Evolutionary conservation across 2,329 filamentous ascomycete genomes (phyloP).

Genomic region (Zymoseptoria passerinii): DNA sequence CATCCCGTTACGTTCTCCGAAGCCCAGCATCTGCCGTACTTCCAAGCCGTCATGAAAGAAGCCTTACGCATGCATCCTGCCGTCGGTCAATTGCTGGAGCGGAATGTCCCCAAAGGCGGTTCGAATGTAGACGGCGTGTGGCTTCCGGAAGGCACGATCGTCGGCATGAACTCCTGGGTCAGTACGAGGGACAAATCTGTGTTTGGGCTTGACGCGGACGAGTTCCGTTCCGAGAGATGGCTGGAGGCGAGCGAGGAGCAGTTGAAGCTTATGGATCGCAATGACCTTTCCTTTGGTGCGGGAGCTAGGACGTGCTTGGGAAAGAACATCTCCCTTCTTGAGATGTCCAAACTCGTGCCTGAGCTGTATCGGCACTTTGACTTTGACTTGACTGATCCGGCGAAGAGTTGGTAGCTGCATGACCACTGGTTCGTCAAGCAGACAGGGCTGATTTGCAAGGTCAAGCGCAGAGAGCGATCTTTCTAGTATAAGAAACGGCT

Average conservation of each 20-base stretch:
- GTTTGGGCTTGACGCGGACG: slow-evolving; percentile 26
- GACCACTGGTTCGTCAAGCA: slow-evolving; percentile 15
- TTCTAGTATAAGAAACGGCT: neutral
- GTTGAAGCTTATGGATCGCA: slow-evolving; percentile 44
- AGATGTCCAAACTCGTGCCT: slow-evolving; percentile 22
- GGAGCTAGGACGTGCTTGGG: slow-evolving; percentile 13
- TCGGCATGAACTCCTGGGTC: slow-evolving; percentile 30
- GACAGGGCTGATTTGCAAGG: slow-evolving; percentile 18
- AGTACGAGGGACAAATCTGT: slow-evolving; percentile 25
- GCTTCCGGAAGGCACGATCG: slow-evolving; percentile 26
- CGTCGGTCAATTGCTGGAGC: slow-evolving; percentile 33
- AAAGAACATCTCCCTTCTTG: slow-evolving; percentile 3
- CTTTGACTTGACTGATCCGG: slow-evolving; percentile 16
- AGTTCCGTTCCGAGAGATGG: slow-evolving; percentile 31
- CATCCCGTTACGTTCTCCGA: slow-evolving; percentile 26
- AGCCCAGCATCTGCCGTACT: slow-evolving; percentile 32
- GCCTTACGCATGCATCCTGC: slow-evolving; percentile 39
- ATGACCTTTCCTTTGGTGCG: slow-evolving; percentile 8
- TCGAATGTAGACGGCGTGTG: slow-evolving; percentile 29
- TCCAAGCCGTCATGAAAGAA: slow-evolving; percentile 39
- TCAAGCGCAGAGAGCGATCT: slow-evolving; percentile 10
- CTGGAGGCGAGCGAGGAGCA: slow-evolving; percentile 16
- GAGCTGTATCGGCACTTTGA: slow-evolving; percentile 21
- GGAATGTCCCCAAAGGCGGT: slow-evolving; percentile 33
- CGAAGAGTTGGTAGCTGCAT: slow-evolving; percentile 14